Conservation (phyloP, 768 basidiomycete genomes). For the Kwoniella newhampshirensis region DNA sequence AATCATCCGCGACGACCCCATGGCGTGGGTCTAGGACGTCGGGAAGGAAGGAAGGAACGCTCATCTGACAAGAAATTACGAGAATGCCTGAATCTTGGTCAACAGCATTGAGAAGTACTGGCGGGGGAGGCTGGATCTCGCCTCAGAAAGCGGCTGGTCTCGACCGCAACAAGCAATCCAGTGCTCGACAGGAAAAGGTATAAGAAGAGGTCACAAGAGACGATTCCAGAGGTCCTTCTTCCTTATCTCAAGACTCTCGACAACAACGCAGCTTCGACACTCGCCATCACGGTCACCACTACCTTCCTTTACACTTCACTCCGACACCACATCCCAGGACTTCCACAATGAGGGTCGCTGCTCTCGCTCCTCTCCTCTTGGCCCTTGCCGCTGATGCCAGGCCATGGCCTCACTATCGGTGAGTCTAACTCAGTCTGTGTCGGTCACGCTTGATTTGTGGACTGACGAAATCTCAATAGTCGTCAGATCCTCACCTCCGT, state of each 20-base stretch:
- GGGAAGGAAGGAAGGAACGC: no score
- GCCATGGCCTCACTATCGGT: background rate
- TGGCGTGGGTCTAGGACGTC: no score
- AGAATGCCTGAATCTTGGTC: no score
- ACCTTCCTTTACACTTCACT: background rate
- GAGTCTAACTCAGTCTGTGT: no score
- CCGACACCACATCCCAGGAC: background rate
- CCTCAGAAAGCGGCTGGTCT: no score
- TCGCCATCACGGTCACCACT: background rate
- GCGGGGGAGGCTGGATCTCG: no score
- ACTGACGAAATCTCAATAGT: background rate
- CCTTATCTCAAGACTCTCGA: no score
- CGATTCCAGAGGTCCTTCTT: background rate
- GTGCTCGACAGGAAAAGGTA: background rate
- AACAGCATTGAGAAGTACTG: no score
- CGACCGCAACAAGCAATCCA: no score
- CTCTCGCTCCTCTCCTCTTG: background rate
- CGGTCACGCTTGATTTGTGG: no score
- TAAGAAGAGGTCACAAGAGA: background rate
- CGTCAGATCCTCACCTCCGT: background rate
- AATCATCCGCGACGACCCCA: no score
- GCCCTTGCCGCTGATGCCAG: slow-evolving; percentile 2
- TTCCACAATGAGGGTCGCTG: background rate
- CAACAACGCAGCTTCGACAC: background rate
- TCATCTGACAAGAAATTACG: no score